phyloP scores from a whole-genome alignment of 306 rosid species.

The Potentilla sterilis region DNA sequence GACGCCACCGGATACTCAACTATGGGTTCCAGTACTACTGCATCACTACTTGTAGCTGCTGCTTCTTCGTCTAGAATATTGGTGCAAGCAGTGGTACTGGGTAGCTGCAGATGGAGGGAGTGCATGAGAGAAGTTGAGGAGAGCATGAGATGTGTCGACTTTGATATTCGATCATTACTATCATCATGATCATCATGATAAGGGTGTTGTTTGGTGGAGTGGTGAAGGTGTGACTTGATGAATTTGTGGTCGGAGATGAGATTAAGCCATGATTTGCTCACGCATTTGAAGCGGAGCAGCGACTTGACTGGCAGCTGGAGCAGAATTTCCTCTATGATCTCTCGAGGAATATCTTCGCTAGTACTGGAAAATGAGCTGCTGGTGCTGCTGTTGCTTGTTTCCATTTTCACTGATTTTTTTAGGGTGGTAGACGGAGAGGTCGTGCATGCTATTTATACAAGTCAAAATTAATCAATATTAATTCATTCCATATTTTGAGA shows the following conservation, averaged over 20 bases:
- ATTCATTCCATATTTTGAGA: no score
- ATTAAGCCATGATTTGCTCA: constrained; percentile 19
- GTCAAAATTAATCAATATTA: no score
- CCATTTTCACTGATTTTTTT: neutral
- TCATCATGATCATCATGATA: neutral
- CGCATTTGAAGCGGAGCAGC: constrained; percentile 19
- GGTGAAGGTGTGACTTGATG: constrained; percentile 16
- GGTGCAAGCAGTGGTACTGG: neutral
- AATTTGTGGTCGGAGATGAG: constrained; percentile 20
- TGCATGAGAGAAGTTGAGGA: constrained; percentile 2
- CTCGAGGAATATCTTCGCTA: constrained; percentile 3
- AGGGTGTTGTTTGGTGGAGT: constrained; percentile 8
- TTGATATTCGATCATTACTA: neutral
- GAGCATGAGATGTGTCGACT: constrained; percentile 4
- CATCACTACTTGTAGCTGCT: neutral
- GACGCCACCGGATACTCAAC: neutral
- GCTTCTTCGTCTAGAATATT: neutral
- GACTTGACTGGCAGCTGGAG: constrained; percentile 24
- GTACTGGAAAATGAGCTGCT: neutral
- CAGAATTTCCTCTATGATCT: constrained; percentile 16
- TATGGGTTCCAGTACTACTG: neutral
- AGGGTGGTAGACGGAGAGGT: neutral
- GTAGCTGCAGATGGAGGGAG: constrained; percentile 4
- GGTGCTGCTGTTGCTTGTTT: neutral
- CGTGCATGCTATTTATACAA: neutral